Evolutionary conservation across 2,329 filamentous ascomycete species (phyloP).

Genomic region (Penicillium sp.): DNA sequence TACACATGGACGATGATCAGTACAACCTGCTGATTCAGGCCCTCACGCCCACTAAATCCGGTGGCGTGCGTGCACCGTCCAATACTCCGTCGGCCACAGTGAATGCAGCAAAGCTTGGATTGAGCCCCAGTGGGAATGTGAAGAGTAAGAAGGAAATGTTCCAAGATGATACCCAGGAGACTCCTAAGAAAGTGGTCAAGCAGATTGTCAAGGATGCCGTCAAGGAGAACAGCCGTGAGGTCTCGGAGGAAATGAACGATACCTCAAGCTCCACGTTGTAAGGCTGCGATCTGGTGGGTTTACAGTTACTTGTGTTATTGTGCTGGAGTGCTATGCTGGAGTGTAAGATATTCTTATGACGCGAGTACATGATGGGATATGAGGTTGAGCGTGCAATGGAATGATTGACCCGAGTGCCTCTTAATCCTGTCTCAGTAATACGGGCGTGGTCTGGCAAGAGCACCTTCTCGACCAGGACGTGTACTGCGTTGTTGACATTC

Average conservation of each 20-base stretch:
- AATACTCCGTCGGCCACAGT: slow-evolving; percentile 27
- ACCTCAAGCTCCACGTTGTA: not conserved
- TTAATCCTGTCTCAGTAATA: not conserved
- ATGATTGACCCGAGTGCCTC: not conserved
- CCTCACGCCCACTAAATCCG: slow-evolving; percentile 36
- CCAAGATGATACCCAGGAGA: slow-evolving; percentile 25
- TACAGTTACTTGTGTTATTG: not conserved
- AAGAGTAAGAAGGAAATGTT: slow-evolving; percentile 33
- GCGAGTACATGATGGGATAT: not conserved
- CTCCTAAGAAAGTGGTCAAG: slow-evolving; percentile 18
- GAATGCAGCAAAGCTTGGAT: slow-evolving; percentile 28
- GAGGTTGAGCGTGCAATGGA: no score
- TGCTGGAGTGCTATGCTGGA: not conserved
- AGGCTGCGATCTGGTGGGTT: not conserved
- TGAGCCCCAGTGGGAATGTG: slow-evolving; percentile 34
- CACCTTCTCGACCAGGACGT: not conserved
- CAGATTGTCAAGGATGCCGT: slow-evolving; percentile 11
- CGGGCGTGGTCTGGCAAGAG: no score
- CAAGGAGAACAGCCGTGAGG: slow-evolving; percentile 12
- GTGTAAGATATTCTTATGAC: not conserved
- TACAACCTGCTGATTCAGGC: slow-evolving; percentile 39
- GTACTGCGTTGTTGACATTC: not conserved
- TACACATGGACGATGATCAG: slow-evolving; percentile 37
- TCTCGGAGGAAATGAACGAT: not conserved
- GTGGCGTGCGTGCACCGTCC: slow-evolving; percentile 31